phyloP scores from a whole-genome alignment of 345 rosid genomes.

The Pistacia vera region DNA sequence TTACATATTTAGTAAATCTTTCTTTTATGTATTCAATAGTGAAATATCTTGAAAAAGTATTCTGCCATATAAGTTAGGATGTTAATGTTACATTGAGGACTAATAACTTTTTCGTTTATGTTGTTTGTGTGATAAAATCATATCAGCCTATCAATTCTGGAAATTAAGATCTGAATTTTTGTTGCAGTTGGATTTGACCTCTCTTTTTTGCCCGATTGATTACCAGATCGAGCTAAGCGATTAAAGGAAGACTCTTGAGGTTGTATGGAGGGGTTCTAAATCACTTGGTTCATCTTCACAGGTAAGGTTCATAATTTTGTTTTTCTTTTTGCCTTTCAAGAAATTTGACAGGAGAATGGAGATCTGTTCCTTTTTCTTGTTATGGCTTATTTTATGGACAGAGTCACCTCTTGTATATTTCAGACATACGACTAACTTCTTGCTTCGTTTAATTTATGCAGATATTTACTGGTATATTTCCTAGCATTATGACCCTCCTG shows the following conservation, averaged over 20 bases:
- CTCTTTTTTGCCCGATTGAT: slow-evolving; percentile 94
- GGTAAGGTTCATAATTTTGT: slow-evolving; percentile 40
- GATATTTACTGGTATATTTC: slow-evolving; percentile 94
- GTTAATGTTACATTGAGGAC: neutral
- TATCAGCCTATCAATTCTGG: slow-evolving; percentile 1
- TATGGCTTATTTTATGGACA: neutral
- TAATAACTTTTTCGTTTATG: neutral
- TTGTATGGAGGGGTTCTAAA: slow-evolving; percentile 89
- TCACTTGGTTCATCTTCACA: slow-evolving; percentile 91
- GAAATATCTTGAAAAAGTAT: neutral
- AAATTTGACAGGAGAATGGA: slow-evolving; percentile 5
- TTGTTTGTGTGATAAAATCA: neutral
- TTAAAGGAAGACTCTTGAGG: slow-evolving; percentile 82
- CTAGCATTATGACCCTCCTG: slow-evolving; percentile 95
- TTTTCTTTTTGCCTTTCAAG: slow-evolving; percentile 17
- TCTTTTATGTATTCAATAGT: neutral
- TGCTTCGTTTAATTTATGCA: slow-evolving; percentile 27
- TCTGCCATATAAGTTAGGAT: neutral
- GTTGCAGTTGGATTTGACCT: slow-evolving; percentile 90
- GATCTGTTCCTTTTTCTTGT: slow-evolving; percentile 1
- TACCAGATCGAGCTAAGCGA: slow-evolving; percentile 93
- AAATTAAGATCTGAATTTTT: neutral
- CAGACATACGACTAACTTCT: neutral
- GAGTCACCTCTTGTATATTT: slow-evolving; percentile 6
- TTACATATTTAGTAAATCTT: neutral